Evolutionary conservation across 2,329 filamentous ascomycete species (phyloP).

Genomic region (Arachnomyces sp.): DNA sequence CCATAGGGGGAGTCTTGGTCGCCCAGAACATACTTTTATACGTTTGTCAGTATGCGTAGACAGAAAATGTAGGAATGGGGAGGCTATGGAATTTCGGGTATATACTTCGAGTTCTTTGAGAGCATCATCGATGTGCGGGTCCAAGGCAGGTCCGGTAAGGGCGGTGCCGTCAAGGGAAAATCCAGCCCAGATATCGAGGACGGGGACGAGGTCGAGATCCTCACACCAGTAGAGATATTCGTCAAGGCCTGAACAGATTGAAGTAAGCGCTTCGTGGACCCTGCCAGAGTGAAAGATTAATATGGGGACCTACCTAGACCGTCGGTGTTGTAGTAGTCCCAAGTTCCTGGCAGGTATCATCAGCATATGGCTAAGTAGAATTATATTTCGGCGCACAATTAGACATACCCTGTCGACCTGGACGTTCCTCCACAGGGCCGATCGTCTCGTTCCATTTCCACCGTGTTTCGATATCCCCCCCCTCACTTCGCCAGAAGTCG

Average conservation of each 20-base stretch:
- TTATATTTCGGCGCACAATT: too few relatives aligned
- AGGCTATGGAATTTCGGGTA: neutral
- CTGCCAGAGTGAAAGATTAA: too few relatives aligned
- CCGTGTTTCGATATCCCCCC: constrained; percentile 20
- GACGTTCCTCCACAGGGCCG: constrained; percentile 35
- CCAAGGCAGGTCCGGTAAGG: constrained; percentile 39
- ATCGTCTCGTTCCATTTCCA: constrained; percentile 37
- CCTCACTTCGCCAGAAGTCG: constrained; percentile 19
- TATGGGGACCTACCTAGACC: too few relatives aligned
- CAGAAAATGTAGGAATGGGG: constrained; percentile 2
- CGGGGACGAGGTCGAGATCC: constrained; percentile 49
- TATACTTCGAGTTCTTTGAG: constrained; percentile 50
- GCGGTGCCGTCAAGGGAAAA: constrained; percentile 46
- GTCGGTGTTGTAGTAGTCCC: constrained; percentile 54
- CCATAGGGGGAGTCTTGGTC: constrained; percentile 48
- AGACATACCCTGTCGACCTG: constrained; percentile 48
- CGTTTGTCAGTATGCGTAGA: too few relatives aligned
- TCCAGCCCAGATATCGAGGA: constrained; percentile 52
- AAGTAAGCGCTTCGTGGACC: too few relatives aligned
- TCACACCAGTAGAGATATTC: constrained; percentile 55
- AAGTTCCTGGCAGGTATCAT: too few relatives aligned
- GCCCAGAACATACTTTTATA: constrained; percentile 46
- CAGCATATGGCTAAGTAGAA: too few relatives aligned
- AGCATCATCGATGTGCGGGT: constrained; percentile 50
- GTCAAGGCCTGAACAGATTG: too few relatives aligned